Conservation (phyloP, 306 rosid species). For the Biancaea sappan region DNA sequence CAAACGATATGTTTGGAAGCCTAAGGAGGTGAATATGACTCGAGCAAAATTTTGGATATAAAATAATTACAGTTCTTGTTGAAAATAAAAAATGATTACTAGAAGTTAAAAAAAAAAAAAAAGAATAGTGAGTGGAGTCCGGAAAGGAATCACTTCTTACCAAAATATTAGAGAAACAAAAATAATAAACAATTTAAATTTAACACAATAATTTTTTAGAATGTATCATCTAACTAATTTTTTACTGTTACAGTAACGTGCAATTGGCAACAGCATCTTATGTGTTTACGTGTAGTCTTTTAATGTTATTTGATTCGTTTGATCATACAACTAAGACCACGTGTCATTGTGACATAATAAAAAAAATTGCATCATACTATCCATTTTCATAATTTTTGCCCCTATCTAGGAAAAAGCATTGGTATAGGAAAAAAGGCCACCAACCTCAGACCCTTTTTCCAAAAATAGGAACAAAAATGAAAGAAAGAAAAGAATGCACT, state of each 20-base stretch:
- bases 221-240: no score
- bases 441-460: neutral
- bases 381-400: neutral
- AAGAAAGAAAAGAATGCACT: slow-evolving; percentile 7
- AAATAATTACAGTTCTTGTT: no score
- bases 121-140: slow-evolving; percentile 4
- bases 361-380: no score
- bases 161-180: neutral
- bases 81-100: no score
- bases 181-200: neutral
- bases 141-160: neutral
- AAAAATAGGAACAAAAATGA: slow-evolving; percentile 12
- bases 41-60: no score
- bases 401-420: neutral
- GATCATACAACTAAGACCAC: no score
- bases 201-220: neutral
- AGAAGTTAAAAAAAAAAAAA: neutral
- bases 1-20: no score
- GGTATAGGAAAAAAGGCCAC: neutral
- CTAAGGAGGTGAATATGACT: neutral
- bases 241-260: no score
- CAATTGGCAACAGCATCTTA: no score
- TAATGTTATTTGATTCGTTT: no score
- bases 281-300: no score
- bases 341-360: no score